phyloP scores from a whole-genome alignment of 1,139 yeast species.

The Chernovozyma aurita region DNA sequence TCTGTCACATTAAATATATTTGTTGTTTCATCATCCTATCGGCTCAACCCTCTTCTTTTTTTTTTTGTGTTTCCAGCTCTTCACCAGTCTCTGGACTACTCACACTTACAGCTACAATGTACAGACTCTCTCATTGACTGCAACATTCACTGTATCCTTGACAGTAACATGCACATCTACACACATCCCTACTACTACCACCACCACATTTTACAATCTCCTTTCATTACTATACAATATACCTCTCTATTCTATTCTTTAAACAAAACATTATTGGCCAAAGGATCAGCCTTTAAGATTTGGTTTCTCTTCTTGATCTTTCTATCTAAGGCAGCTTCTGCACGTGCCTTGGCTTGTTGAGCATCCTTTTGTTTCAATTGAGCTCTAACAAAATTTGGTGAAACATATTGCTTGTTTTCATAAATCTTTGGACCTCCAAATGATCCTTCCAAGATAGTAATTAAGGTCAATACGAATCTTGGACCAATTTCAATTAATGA shows the following conservation, averaged over 20 bases:
- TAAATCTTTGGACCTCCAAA: constrained; percentile 97
- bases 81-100: neutral
- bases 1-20: too few relatives aligned
- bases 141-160: too few relatives aligned
- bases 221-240: neutral
- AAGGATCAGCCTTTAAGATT: constrained; percentile 75
- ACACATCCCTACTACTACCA: neutral
- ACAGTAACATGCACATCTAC: too few relatives aligned
- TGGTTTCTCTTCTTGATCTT: constrained; percentile 73
- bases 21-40: too few relatives aligned
- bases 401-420: constrained; percentile 94
- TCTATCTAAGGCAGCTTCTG: constrained; percentile 74
- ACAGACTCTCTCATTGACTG: neutral
- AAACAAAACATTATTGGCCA: constrained; percentile 75
- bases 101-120: neutral
- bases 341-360: constrained; percentile 69
- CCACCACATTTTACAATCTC: neutral
- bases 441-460: constrained; percentile 91
- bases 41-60: too few relatives aligned
- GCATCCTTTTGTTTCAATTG: constrained; percentile 81
- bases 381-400: constrained; percentile 93
- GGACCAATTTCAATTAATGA: constrained; percentile 95
- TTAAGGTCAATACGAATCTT: constrained; percentile 87
- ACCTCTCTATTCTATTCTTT: constrained; percentile 36
- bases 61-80: neutral